Percentiles rank a stretch among this genome's conserved stretches.
Evolutionary conservation across 2,329 filamentous ascomycete species (phyloP).

Genomic region (Cadophora gregata): DNA sequence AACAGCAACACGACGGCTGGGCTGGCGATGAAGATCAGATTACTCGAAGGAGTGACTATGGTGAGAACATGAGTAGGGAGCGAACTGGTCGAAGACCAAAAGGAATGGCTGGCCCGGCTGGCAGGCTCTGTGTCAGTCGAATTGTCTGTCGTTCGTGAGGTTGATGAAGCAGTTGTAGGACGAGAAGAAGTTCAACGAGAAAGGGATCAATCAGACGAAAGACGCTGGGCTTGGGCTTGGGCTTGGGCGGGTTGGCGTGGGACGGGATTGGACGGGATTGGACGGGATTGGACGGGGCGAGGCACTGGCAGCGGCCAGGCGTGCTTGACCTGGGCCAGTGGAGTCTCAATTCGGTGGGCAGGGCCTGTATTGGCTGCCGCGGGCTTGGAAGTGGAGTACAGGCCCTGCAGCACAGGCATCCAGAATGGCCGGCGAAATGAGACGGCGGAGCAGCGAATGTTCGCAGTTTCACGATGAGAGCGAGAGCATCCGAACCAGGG

Average conservation of each 20-base stretch:
- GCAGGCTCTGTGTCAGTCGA: conserved; percentile 50
- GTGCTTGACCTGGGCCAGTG: not conserved
- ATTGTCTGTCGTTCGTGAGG: conserved; percentile 36
- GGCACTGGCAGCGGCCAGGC: conserved; percentile 13
- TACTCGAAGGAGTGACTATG: conserved; percentile 45
- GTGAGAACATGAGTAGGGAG: conserved; percentile 45
- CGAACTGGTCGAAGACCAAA: conserved; percentile 50
- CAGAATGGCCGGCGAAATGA: conserved; percentile 14
- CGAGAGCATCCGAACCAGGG: not conserved
- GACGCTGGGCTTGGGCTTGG: conserved; percentile 17
- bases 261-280: not conserved
- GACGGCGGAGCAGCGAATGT: conserved; percentile 3
- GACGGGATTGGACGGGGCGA: not conserved
- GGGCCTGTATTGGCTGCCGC: not conserved
- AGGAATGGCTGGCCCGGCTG: conserved; percentile 63
- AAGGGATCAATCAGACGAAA: conserved; percentile 17
- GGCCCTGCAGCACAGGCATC: not conserved
- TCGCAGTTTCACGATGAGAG: conserved; percentile 9
- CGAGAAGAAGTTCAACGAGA: conserved; percentile 19
- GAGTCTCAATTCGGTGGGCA: conserved; percentile 7
- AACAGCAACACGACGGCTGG: conserved; percentile 5
- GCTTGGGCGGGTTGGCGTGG: not conserved
- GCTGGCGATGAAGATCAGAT: conserved; percentile 17
- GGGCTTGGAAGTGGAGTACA: conserved; percentile 1
- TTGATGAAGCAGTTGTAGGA: conserved; percentile 41